Conservation (phyloP, 441 rosid genomes). For the Populus hybrid region DNA sequence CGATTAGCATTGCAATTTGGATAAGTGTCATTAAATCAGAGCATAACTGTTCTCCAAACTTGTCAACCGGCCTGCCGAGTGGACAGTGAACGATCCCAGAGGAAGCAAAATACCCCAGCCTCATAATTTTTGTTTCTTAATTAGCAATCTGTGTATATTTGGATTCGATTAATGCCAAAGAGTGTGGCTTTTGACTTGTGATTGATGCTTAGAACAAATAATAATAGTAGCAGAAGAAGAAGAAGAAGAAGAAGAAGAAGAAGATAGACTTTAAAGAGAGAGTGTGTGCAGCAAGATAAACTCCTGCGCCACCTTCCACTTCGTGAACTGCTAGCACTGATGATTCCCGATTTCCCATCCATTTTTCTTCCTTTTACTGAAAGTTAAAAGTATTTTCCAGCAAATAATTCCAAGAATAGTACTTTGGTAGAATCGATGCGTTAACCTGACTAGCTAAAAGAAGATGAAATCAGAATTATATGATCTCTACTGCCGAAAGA, state of each 20-base stretch:
- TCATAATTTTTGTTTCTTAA: neutral
- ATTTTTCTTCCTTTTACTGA: constrained; percentile 12
- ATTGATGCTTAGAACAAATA: neutral
- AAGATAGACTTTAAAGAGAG: neutral
- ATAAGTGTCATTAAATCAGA: neutral
- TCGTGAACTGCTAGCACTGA: constrained; percentile 18
- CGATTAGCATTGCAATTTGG: constrained; percentile 15
- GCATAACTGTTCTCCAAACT: constrained; percentile 19
- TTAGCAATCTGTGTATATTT: constrained; percentile 3
- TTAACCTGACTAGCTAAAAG: too few relatives aligned
- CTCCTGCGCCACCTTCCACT: neutral
- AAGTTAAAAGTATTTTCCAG: constrained; percentile 14
- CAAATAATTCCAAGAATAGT: too few relatives aligned
- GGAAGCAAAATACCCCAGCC: constrained; percentile 4
- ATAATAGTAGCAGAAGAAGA: neutral
- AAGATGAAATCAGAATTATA: too few relatives aligned
- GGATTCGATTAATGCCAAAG: constrained; percentile 7
- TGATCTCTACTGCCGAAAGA: too few relatives aligned
- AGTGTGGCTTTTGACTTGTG: neutral
- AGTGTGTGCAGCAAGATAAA: neutral
- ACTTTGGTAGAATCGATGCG: too few relatives aligned
- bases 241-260: neutral
- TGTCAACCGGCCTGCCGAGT: constrained; percentile 7
- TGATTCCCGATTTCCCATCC: constrained; percentile 21
- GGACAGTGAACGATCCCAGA: constrained; percentile 23